These are phyloP conservation scores for Nepenthes alata DNA, from an alignment of 179 eudicot species.

Conservation along the genomic window DNA sequence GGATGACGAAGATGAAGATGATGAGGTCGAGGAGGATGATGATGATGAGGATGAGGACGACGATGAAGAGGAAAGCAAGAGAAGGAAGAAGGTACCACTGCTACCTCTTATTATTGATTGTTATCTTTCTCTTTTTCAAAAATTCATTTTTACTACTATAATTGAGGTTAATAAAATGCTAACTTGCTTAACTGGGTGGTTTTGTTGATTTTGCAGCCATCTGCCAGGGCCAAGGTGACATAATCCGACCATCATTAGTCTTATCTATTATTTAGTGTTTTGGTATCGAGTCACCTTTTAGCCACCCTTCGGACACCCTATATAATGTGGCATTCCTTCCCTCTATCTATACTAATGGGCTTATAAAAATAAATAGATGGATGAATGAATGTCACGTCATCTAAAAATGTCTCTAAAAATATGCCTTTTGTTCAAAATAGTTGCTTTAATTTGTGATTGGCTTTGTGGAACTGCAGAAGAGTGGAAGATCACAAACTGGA, in stretches of 20 bases:
- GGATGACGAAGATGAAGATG: constrained; percentile 37
- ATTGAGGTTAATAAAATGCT: not conserved
- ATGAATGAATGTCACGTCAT: no score
- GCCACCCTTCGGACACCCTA: no score
- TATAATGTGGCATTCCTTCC: no score
- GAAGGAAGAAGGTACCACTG: constrained; percentile 17
- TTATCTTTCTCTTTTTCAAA: not conserved
- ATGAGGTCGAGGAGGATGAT: constrained; percentile 35
- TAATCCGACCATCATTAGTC: not conserved
- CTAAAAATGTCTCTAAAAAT: no score
- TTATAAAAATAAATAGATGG: no score
- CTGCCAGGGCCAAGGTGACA: constrained; percentile 32
- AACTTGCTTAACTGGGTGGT: no score
- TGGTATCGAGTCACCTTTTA: no score
- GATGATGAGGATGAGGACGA: constrained; percentile 48
- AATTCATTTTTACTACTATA: not conserved
- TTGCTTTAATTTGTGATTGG: not conserved
- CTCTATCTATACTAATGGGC: no score
- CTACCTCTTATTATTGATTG: not conserved
- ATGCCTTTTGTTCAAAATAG: no score
- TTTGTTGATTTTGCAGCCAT: constrained; percentile 17
- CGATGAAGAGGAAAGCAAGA: constrained; percentile 20
- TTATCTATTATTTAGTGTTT: no score
- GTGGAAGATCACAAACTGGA: constrained; percentile 18
- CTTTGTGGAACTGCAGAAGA: constrained; percentile 18